Evolutionary conservation across 768 basidiomycete genomes (phyloP).

Genomic region (Kwoniella europaea): DNA sequence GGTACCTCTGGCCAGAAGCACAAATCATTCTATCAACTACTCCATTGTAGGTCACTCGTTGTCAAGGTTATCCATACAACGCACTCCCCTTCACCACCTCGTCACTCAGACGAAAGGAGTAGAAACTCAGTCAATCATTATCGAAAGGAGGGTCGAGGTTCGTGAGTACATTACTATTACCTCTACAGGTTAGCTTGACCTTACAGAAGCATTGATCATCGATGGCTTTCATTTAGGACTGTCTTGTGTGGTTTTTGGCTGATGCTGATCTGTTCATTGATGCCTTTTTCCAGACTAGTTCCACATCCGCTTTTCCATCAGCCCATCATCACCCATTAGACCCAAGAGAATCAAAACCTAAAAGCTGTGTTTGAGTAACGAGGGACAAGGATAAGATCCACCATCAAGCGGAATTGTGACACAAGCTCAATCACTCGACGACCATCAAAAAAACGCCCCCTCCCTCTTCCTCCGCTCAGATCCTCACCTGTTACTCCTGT

Average conservation of each 20-base stretch:
- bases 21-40: neutral
- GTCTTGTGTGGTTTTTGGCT: neutral
- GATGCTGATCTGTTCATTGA: neutral
- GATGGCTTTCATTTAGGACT: neutral
- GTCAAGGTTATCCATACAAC: constrained; percentile 15
- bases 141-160: neutral
- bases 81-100: neutral
- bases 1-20: constrained; percentile 8
- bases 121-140: neutral
- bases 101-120: neutral
- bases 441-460: neutral
- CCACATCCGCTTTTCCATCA: neutral
- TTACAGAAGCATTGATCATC: neutral
- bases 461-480: neutral
- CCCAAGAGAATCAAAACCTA: too few species aligned
- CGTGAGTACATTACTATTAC: neutral
- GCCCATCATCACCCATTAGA: neutral
- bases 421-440: neutral
- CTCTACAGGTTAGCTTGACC: neutral
- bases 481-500: neutral
- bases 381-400: neutral
- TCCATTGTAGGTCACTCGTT: neutral
- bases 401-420: neutral
- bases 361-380: constrained; percentile 1
- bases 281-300: neutral